Conservation (phyloP, 225 moss, liverwort and hornwort species). For the Marchantia paleacea region DNA sequence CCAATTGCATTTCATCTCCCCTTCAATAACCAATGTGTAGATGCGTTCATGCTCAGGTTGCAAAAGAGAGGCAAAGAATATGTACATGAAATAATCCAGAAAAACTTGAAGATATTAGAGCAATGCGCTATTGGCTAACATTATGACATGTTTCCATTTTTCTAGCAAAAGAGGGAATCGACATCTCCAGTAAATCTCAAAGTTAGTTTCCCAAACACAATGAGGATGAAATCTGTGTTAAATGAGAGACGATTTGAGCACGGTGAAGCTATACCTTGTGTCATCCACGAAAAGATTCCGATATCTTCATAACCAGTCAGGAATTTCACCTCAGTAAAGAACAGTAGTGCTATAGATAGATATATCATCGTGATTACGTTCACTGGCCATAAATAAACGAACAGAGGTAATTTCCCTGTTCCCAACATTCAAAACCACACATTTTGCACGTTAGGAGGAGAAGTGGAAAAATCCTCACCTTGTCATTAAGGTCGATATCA, state of each 20-base stretch:
- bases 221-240: too few species aligned
- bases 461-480: too few species aligned
- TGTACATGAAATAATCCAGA: background rate
- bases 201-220: too few species aligned
- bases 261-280: background rate
- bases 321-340: background rate
- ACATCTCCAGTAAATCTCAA: too few species aligned
- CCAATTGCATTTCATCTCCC: background rate
- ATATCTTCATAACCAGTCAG: background rate
- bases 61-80: background rate
- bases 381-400: conserved; percentile 19
- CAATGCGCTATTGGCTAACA: too few species aligned
- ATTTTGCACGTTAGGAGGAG: too few species aligned
- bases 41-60: background rate
- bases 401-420: conserved; percentile 8
- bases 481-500: too few species aligned
- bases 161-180: too few species aligned
- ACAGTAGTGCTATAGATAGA: background rate
- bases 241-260: too few species aligned
- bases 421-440: background rate
- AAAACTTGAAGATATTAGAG: background rate
- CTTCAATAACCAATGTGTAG: background rate
- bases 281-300: conserved; percentile 5
- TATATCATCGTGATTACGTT: conserved; percentile 1
- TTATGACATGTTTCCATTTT: too few species aligned